phyloP scores from a whole-genome alignment of 2,329 filamentous ascomycete genomes.

The Capronia epimyces region DNA sequence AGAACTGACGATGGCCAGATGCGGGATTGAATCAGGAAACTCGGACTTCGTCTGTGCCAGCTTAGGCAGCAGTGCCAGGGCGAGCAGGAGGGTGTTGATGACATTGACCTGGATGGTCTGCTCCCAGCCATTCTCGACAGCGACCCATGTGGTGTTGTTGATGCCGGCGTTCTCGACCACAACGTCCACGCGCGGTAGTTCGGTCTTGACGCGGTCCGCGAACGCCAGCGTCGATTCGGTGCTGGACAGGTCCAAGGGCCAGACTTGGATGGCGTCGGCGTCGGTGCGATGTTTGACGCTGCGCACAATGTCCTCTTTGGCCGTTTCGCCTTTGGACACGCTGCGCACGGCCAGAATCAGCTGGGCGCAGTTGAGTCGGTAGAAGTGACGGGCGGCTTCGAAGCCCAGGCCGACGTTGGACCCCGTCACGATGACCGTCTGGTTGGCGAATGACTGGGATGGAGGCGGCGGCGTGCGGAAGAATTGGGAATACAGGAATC shows the following conservation, averaged over 20 bases:
- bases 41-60: conserved; percentile 24
- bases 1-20: conserved; percentile 26
- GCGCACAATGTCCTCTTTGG: conserved; percentile 38
- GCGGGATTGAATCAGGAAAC: conserved; percentile 16
- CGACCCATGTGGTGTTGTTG: conserved; percentile 25
- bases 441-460: conserved; percentile 19
- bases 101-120: conserved; percentile 31
- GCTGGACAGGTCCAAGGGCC: conserved; percentile 42
- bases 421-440: conserved; percentile 46
- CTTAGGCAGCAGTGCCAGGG: conserved; percentile 27
- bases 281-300: conserved; percentile 28
- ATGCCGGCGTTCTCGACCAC: conserved; percentile 39
- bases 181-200: conserved; percentile 34
- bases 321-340: conserved; percentile 42
- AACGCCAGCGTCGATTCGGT: conserved; percentile 35
- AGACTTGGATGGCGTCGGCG: conserved; percentile 38
- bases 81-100: conserved; percentile 29
- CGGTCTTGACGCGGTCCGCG: conserved; percentile 30
- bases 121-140: conserved; percentile 22
- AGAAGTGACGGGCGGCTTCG: conserved; percentile 43
- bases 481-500: conserved; percentile 24
- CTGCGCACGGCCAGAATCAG: conserved; percentile 45
- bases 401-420: conserved; percentile 46
- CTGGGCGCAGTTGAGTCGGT: conserved; percentile 37
- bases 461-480: conserved; percentile 22